Percentiles rank a stretch among this genome's conserved stretches.
These are phyloP conservation scores for Poterioochromonas sp. DNA, from an alignment of 352 stramenopile genomes.

Conservation along the genomic window DNA sequence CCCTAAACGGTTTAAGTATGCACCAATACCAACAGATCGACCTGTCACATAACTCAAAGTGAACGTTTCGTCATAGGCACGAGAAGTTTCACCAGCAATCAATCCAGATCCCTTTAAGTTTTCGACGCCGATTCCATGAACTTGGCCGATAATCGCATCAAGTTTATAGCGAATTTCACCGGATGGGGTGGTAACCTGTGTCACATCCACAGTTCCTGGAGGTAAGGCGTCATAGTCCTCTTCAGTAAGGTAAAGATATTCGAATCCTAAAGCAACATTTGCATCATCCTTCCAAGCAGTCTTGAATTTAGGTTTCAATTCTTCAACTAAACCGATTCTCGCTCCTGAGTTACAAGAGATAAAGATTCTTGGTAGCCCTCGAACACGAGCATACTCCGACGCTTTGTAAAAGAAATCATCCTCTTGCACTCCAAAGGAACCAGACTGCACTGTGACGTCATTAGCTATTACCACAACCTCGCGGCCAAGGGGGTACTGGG, in stretches of 20 bases:
- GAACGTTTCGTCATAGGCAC: conserved; percentile 97
- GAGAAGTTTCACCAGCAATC: conserved; percentile 97
- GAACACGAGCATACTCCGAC: conserved; percentile 84
- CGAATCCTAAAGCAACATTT: conserved; percentile 92
- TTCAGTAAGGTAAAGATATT: conserved; percentile 96
- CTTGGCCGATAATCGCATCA: conserved; percentile 71
- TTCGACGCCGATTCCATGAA: conserved; percentile 93
- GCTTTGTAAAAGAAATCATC: conserved; percentile 89
- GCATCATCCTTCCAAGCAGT: conserved; percentile 81
- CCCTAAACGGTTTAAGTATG: conserved; percentile 96
- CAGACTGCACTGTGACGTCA: conserved; percentile 98
- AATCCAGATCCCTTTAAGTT: conserved; percentile 95
- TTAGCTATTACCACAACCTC: conserved; percentile 98
- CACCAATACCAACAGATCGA: conserved; percentile 97
- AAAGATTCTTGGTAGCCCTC: conserved; percentile 92
- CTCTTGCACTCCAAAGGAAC: conserved; percentile 94
- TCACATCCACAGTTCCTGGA: conserved; percentile 44
- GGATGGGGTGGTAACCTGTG: background rate
- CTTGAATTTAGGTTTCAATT: conserved; percentile 96
- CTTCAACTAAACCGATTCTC: conserved; percentile 96
- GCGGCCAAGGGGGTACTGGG: conserved; percentile 91
- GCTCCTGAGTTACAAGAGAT: conserved; percentile 97
- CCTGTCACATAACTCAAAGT: conserved; percentile 97
- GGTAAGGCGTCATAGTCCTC: conserved; percentile 77
- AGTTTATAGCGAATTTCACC: conserved; percentile 66